phyloP scores from a whole-genome alignment of 2,329 filamentous ascomycete species.

The Fusarium subtropicale region DNA sequence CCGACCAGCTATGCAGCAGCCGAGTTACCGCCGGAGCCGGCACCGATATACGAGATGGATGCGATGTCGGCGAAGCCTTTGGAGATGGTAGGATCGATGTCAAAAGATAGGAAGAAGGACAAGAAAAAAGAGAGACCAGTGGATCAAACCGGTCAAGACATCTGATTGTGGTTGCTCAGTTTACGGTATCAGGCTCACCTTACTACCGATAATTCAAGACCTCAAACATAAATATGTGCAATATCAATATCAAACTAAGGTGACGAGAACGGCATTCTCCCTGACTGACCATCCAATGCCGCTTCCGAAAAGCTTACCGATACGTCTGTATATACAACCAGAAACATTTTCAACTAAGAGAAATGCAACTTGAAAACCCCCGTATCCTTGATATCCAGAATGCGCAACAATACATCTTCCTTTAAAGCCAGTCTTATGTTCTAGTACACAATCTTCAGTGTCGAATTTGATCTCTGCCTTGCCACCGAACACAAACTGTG shows the following conservation, averaged over 20 bases:
- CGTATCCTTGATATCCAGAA: background rate
- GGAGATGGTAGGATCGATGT: background rate
- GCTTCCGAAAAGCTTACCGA: background rate
- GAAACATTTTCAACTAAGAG: background rate
- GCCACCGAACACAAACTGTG: background rate
- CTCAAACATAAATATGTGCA: no score
- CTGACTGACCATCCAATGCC: accelerated
- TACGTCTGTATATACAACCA: accelerated
- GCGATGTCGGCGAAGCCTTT: background rate
- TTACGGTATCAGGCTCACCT: no score
- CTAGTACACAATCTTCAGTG: background rate
- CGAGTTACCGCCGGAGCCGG: background rate
- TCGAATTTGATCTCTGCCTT: background rate
- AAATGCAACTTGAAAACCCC: accelerated
- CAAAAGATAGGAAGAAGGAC: background rate
- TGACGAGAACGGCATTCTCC: accelerated
- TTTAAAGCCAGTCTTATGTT: background rate
- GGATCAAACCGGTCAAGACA: background rate
- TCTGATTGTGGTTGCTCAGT: no score
- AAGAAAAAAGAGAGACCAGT: no score
- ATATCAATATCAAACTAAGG: background rate
- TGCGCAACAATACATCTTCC: background rate
- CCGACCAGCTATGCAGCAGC: background rate
- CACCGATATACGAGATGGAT: background rate
- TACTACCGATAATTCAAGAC: no score